phyloP scores from a whole-genome alignment of 2,329 filamentous ascomycete species.

The Colletotrichum shisoi region DNA sequence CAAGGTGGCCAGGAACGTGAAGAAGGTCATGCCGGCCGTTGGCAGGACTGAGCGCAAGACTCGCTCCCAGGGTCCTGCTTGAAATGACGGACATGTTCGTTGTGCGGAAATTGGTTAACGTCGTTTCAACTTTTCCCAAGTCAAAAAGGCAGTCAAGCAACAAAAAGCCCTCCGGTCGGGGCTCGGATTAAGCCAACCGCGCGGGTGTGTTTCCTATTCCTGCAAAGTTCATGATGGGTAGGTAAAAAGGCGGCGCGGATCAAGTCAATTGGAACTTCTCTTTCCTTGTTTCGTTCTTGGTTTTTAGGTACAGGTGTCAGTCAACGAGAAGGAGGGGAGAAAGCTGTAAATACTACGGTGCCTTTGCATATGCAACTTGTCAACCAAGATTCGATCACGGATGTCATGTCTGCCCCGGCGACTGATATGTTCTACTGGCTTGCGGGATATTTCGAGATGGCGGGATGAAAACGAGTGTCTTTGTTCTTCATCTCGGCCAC shows the following conservation, averaged over 20 bases:
- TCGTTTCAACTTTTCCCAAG: conserved; percentile 3
- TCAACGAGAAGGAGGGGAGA: not conserved
- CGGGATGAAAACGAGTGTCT: not conserved
- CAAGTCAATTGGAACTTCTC: not conserved
- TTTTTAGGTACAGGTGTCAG: not conserved
- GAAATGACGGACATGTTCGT: not conserved
- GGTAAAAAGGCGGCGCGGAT: conserved; percentile 31
- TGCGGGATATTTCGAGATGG: not conserved
- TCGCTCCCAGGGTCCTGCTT: conserved; percentile 51
- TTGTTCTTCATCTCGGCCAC: not conserved
- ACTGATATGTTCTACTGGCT: not conserved
- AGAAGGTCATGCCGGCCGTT: conserved; percentile 47
- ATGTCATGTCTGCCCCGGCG: not conserved
- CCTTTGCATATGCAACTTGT: conserved; percentile 19
- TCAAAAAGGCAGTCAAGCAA: not conserved
- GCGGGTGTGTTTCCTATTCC: conserved; percentile 23
- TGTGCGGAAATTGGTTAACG: not conserved
- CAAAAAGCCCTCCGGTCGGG: conserved; percentile 13
- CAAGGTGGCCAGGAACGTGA: conserved; percentile 48
- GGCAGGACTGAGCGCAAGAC: conserved; percentile 54
- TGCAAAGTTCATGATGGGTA: conserved; percentile 23
- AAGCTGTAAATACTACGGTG: conserved; percentile 19
- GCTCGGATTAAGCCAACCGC: conserved; percentile 17
- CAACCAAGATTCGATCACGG: conserved; percentile 6
- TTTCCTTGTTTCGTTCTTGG: not conserved